Conservation (phyloP, 345 rosid genomes). For the Rhodamnia argentea region DNA sequence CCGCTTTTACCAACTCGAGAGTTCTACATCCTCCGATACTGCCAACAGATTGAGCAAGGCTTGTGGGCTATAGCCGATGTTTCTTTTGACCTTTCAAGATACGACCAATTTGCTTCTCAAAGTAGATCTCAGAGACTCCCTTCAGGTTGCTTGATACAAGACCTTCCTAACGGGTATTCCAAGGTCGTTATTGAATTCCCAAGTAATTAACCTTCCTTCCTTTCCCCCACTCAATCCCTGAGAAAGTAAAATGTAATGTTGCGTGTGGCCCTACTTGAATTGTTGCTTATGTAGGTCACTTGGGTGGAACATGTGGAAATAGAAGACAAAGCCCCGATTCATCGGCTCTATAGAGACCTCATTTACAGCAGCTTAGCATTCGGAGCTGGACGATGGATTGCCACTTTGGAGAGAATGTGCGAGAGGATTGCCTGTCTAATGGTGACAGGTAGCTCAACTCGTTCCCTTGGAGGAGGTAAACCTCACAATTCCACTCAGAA, state of each 20-base stretch:
- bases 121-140: constrained; percentile 57
- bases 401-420: constrained; percentile 79
- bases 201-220: background rate
- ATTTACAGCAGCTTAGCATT: constrained; percentile 67
- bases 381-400: constrained; percentile 81
- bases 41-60: constrained; percentile 91
- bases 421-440: constrained; percentile 73
- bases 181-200: constrained; percentile 33
- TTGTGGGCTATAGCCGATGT: constrained; percentile 80
- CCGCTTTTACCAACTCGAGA: constrained; percentile 75
- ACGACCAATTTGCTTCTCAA: constrained; percentile 43
- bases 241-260: background rate
- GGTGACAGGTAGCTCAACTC: constrained; percentile 52
- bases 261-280: background rate
- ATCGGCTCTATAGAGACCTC: constrained; percentile 57
- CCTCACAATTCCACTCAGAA: background rate
- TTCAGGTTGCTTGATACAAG: constrained; percentile 96
- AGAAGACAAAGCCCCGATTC: constrained; percentile 55
- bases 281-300: constrained; percentile 44
- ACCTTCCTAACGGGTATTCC: constrained; percentile 91
- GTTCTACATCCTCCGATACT: constrained; percentile 63
- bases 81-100: constrained; percentile 59
- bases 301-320: constrained; percentile 89
- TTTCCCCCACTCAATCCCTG: background rate
- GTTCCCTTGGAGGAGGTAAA: constrained; percentile 77